Evolutionary conservation across 1,284 basidiomycete genomes (phyloP).

Genomic region (Ustilago sp.): DNA sequence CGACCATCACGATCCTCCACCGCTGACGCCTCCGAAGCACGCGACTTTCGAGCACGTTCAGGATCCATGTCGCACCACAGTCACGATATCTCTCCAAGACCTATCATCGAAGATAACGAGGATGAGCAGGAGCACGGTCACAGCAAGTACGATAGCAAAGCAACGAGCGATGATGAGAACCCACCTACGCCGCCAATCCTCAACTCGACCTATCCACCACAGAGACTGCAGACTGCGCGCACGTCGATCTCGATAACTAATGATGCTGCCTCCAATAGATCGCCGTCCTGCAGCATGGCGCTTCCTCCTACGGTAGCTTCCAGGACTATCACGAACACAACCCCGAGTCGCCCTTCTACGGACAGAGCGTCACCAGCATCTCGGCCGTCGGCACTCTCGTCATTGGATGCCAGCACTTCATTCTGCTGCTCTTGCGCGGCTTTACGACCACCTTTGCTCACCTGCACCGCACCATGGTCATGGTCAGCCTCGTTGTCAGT

Average conservation of each 20-base stretch:
- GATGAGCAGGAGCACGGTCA: conserved; percentile 11
- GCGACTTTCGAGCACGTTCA: conserved; percentile 20
- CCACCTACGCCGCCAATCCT: conserved; percentile 24
- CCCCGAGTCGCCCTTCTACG: conserved; percentile 43
- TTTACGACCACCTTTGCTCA: conserved; percentile 36
- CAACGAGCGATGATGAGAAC: conserved; percentile 19
- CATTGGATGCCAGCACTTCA: conserved; percentile 49
- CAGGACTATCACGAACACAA: conserved; percentile 62
- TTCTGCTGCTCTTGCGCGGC: conserved; percentile 40
- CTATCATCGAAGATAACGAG: conserved; percentile 24
- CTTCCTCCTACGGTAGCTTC: conserved; percentile 58
- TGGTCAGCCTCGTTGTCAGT: conserved; percentile 25
- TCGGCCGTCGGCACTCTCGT: conserved; percentile 54
- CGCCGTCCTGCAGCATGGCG: conserved; percentile 27
- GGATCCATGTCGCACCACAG: conserved; percentile 8
- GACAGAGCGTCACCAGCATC: conserved; percentile 33
- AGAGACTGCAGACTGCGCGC: conserved; percentile 5
- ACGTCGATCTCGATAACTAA: conserved; percentile 2
- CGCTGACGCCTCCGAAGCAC: conserved; percentile 20
- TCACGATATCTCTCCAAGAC: background rate
- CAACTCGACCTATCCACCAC: conserved; percentile 21
- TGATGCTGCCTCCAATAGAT: conserved; percentile 21
- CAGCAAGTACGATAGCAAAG: conserved; percentile 29
- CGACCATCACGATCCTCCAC: conserved; percentile 24
- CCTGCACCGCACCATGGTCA: conserved; percentile 30